Evolutionary conservation across 108 stramenopile species (phyloP), one percentile per base, ranked within the genome.

Genomic region (Cyclotella distinguenda): DNA sequence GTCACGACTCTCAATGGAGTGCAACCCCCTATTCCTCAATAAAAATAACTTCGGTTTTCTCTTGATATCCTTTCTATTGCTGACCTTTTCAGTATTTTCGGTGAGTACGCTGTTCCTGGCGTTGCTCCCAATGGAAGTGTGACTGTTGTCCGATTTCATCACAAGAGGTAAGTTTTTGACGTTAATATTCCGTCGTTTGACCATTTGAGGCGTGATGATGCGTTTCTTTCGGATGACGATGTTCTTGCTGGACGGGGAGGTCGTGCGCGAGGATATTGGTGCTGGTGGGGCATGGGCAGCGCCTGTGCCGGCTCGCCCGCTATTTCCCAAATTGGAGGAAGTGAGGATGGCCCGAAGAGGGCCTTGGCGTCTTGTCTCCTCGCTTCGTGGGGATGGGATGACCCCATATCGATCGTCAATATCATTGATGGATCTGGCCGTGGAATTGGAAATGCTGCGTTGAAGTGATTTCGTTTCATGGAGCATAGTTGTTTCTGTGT

Each of bases 191-290:
- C 61, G 46, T 12, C 61, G 61, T 47, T 44, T 46, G 21, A 62
- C 61, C 61, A 62, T 62, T 47, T 62, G 30, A 6, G 61, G 61
- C 1, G 61, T 62, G 45, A 62, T 62, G 3, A 62, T 30, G 5
- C 47, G 61, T 21, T 48, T 32, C 30, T 31, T 62, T 4, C 30
- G 61, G 2, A 12, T 10, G 6, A 12, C n/a, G 6, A 47, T 10
- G 4, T 34, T 1, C 2, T 8, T 38, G 18, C 15, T 7, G 36
- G 55, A 31, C 19, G 28, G 27, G 6, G 26, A 13, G 12, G 51
- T 3, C 26, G 3, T 9, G 30, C 38, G 38, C 38, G 10, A 10
- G 10, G 10, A 12, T 12, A 12, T 10, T 38, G 38, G 38, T 12
- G 38, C 38, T 8, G 8, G 38, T 12, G 10, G n/a, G 4, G 40